Conservation (phyloP, 2,329 filamentous ascomycete genomes). For the Diaporthe caulivora region DNA sequence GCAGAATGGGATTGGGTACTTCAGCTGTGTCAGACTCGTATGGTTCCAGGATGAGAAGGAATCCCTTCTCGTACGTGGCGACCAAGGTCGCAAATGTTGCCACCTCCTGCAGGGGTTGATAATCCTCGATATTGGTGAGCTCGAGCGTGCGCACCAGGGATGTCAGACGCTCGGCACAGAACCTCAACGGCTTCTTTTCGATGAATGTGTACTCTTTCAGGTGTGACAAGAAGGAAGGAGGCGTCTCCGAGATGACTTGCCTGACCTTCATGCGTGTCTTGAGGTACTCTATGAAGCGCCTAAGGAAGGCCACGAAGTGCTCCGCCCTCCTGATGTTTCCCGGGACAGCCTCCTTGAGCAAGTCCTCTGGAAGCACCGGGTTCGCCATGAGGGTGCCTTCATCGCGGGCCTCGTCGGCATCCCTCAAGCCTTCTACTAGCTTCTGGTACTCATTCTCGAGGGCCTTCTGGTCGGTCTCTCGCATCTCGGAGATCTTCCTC, state of each 20-base stretch:
- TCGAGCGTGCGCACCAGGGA: constrained; percentile 95
- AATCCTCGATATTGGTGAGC: constrained; percentile 97
- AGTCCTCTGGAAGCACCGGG: constrained; percentile 90
- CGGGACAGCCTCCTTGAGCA: constrained; percentile 94
- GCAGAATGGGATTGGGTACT: constrained; percentile 95
- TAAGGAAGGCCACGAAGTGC: constrained; percentile 94
- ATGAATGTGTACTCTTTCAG: constrained; percentile 97
- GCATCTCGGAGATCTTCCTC: constrained; percentile 92
- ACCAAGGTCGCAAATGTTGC: constrained; percentile 97
- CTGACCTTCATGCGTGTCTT: constrained; percentile 99
- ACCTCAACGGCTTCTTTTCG: constrained; percentile 92
- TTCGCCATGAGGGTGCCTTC: constrained; percentile 99
- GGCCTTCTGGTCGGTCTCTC: constrained; percentile 93
- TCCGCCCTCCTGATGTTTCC: constrained; percentile 97
- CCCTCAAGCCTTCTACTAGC: constrained; percentile 89
- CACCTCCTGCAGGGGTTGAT: constrained; percentile 95
- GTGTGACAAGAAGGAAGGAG: constrained; percentile 91
- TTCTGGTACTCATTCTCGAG: constrained; percentile 96
- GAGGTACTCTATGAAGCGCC: constrained; percentile 96
- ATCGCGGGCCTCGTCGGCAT: constrained; percentile 88
- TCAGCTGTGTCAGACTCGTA: constrained; percentile 96
- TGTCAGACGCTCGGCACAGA: constrained; percentile 94
- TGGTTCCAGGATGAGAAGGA: constrained; percentile 95
- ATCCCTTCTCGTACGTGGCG: constrained; percentile 96
- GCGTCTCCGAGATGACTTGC: constrained; percentile 97